A percentile compares a stretch with the other conserved stretches of the same genome.
Conservation (phyloP, 2,329 filamentous ascomycete genomes). For the Nothophaeocryptopus gaeumannii region DNA sequence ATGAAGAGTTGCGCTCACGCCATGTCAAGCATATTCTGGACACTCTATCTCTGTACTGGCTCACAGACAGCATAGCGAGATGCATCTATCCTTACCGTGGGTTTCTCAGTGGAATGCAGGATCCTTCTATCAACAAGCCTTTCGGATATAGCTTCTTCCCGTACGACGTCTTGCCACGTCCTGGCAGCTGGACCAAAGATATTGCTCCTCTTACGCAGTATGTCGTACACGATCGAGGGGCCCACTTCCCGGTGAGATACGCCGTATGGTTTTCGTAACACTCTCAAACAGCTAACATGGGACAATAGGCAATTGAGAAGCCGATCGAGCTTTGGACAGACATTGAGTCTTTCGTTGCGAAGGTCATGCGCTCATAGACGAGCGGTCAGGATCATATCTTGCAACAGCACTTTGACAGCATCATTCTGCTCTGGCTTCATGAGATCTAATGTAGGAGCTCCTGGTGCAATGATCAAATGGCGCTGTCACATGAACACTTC, state of each 20-base stretch:
- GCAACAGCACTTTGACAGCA: no score
- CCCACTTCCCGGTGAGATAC: not conserved
- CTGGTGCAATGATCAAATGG: not conserved
- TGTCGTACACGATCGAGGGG: not conserved
- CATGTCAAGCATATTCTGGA: slow-evolving; percentile 42
- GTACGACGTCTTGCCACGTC: slow-evolving; percentile 35
- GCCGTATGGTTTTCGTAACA: not conserved
- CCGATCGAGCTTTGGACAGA: slow-evolving; percentile 23
- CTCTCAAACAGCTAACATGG: not conserved
- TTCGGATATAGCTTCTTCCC: slow-evolving; percentile 42
- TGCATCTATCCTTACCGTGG: slow-evolving; percentile 49
- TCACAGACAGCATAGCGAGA: slow-evolving; percentile 48
- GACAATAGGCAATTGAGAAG: slow-evolving; percentile 25
- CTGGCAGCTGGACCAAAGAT: slow-evolving; percentile 33
- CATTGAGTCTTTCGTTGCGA: slow-evolving; percentile 14
- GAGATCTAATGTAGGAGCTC: no score
- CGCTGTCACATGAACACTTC: not conserved
- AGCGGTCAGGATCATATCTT: not conserved
- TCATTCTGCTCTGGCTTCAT: no score
- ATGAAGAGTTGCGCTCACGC: slow-evolving; percentile 27
- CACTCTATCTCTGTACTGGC: slow-evolving; percentile 52
- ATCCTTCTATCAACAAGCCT: slow-evolving; percentile 36
- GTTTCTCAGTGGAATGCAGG: not conserved
- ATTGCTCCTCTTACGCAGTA: not conserved
- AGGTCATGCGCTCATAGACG: not conserved